phyloP scores from a whole-genome alignment of 139 green algal genomes.

The Auxenochlorella pyrenoidosa region DNA sequence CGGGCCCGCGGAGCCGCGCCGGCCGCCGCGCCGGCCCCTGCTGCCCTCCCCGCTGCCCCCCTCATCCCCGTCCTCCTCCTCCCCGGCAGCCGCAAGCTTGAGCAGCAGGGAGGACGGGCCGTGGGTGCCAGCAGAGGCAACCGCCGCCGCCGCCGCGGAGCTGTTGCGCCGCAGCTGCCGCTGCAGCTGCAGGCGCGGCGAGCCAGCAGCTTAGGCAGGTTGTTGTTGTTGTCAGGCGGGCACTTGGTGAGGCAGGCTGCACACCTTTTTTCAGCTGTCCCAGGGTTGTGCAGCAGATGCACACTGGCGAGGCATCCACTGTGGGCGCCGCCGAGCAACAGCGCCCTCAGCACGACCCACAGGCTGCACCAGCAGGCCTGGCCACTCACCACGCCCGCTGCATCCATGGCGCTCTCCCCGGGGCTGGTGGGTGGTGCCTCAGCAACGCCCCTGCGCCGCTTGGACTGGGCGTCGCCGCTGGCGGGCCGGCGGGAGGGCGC shows the following conservation, averaged over 20 bases:
- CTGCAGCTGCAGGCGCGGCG: too few relatives aligned
- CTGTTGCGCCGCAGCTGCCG: too few relatives aligned
- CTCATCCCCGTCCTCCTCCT: neutral
- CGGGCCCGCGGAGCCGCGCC: neutral
- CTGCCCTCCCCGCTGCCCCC: neutral
- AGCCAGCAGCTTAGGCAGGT: too few relatives aligned
- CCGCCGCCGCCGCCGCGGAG: neutral
- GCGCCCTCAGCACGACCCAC: neutral
- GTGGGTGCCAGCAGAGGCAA: neutral
- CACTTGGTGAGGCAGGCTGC: too few relatives aligned
- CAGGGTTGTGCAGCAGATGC: neutral
- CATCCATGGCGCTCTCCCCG: neutral
- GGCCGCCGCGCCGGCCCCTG: neutral
- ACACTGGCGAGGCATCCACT: neutral
- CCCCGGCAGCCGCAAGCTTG: neutral
- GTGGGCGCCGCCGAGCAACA: too few relatives aligned
- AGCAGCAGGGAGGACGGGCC: slow-evolving; percentile 3
- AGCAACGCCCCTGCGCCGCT: neutral
- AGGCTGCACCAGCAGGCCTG: neutral
- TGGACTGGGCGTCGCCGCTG: neutral
- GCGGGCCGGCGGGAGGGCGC: too few relatives aligned
- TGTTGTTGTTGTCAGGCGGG: too few relatives aligned
- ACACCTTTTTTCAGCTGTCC: neutral
- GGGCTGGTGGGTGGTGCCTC: neutral
- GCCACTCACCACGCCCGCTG: neutral